Evolutionary conservation across 805 yeast species (phyloP).

Genomic region (Hemisphaericaspora nanyangensis): DNA sequence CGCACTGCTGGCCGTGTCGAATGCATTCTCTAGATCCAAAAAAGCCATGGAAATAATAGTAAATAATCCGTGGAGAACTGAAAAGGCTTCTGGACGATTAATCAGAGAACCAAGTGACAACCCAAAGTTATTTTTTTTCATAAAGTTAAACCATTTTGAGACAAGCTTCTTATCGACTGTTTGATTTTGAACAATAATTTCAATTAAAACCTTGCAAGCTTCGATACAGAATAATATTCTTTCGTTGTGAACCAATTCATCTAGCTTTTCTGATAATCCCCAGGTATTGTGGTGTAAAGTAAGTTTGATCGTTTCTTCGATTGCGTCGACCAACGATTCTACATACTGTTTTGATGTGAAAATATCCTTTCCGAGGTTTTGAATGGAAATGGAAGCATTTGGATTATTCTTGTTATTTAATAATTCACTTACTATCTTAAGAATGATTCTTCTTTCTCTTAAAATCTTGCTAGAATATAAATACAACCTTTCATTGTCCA

Average conservation of each 20-base stretch:
- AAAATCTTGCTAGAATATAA: conserved; percentile 39
- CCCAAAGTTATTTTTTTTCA: conserved; percentile 33
- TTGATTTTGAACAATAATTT: conserved; percentile 36
- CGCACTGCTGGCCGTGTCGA: conserved; percentile 27
- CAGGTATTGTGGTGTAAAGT: not conserved
- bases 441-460: conserved; percentile 48
- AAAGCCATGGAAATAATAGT: conserved; percentile 50
- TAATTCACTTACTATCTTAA: conserved; percentile 44
- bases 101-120: conserved; percentile 22
- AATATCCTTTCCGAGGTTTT: conserved; percentile 37
- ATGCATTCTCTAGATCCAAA: conserved; percentile 53
- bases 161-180: conserved; percentile 31
- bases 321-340: conserved; percentile 14
- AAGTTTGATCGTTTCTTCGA: conserved; percentile 10
- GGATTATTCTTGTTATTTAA: conserved; percentile 38
- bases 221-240: conserved; percentile 28
- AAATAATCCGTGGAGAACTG: conserved; percentile 41
- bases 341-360: conserved; percentile 29
- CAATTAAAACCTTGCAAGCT: conserved; percentile 35
- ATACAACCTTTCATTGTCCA: conserved; percentile 25
- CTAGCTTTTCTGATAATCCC: conserved; percentile 15
- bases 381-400: conserved; percentile 25
- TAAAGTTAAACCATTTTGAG: conserved; percentile 52
- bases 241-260: conserved; percentile 26
- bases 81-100: conserved; percentile 21